Percentiles rank a stretch among this genome's conserved stretches.
phyloP scores from a whole-genome alignment of 306 rosid species.

The Lithocarpus polystachyus region DNA sequence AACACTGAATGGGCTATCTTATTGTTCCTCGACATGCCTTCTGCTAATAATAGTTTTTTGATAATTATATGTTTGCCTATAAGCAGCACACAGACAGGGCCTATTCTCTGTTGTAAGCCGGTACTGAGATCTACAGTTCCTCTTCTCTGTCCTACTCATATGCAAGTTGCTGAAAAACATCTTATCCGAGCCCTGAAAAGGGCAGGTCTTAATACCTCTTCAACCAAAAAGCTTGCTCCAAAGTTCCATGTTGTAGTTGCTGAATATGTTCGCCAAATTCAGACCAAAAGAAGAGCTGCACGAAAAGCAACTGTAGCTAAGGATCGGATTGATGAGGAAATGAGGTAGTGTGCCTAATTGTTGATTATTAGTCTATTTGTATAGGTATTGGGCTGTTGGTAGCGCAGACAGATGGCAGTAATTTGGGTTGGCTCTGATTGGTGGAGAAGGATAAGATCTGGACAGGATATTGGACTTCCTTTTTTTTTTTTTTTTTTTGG shows the following conservation, averaged over 20 bases:
- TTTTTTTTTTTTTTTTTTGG: not conserved
- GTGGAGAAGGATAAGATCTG: not conserved
- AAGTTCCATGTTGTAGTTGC: conserved; percentile 33
- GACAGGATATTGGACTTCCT: not conserved
- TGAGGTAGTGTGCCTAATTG: conserved; percentile 22
- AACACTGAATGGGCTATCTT: not conserved
- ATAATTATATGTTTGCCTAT: conserved; percentile 27
- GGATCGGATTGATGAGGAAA: conserved; percentile 24
- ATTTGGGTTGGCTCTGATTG: conserved; percentile 1
- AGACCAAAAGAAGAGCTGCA: conserved; percentile 38
- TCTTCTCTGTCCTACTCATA: conserved; percentile 35
- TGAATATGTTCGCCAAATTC: conserved; percentile 45
- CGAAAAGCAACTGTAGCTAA: conserved; percentile 22
- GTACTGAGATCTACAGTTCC: conserved; percentile 47
- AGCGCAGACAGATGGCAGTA: not conserved
- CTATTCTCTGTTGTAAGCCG: conserved; percentile 44
- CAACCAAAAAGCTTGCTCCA: conserved; percentile 36
- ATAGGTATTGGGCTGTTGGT: conserved; percentile 32
- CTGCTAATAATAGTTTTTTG: not conserved
- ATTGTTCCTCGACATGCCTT: not conserved
- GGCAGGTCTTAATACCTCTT: conserved; percentile 28
- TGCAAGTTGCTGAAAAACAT: conserved; percentile 41
- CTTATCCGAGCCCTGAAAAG: conserved; percentile 44
- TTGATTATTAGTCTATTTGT: conserved; percentile 23
- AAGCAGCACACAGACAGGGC: conserved; percentile 47